Percentiles rank a stretch among this genome's conserved stretches.
Conservation (phyloP, 768 basidiomycete genomes). For the Lyophyllum decastes region DNA sequence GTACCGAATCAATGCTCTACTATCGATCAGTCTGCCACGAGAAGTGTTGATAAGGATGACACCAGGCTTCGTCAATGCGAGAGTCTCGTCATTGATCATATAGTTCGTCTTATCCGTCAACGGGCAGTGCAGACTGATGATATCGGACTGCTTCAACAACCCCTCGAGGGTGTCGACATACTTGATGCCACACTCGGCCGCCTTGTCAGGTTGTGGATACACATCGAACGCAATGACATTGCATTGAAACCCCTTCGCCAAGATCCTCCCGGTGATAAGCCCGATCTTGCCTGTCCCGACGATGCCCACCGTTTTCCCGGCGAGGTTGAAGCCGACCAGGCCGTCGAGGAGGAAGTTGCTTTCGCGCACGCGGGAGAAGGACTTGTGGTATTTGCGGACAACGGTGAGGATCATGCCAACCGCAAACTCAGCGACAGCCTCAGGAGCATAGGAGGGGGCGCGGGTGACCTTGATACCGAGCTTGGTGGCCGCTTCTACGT, state of each 20-base stretch:
- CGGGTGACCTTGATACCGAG: slow-evolving; percentile 38
- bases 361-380: slow-evolving; percentile 45
- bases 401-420: slow-evolving; percentile 49
- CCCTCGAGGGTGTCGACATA: slow-evolving; percentile 40
- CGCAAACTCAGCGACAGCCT: slow-evolving; percentile 45
- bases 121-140: slow-evolving; percentile 45
- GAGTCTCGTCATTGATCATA: slow-evolving; percentile 40
- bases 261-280: slow-evolving; percentile 40
- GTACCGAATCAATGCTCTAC: slow-evolving; percentile 41
- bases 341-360: slow-evolving; percentile 48
- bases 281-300: slow-evolving; percentile 48
- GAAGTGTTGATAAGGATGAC: slow-evolving; percentile 45
- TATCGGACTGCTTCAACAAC: slow-evolving; percentile 35
- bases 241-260: slow-evolving; percentile 39
- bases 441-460: slow-evolving; percentile 45
- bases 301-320: slow-evolving; percentile 43
- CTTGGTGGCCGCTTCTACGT: slow-evolving; percentile 30
- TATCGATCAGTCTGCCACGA: slow-evolving; percentile 43
- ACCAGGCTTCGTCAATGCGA: slow-evolving; percentile 39
- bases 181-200: slow-evolving; percentile 35
- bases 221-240: slow-evolving; percentile 43
- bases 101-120: slow-evolving; percentile 36
- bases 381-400: slow-evolving; percentile 47
- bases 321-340: slow-evolving; percentile 41
- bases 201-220: slow-evolving; percentile 29